Conservation (phyloP, 2,329 filamentous ascomycete genomes). For the Nannizziopsis arthrosporioides region DNA sequence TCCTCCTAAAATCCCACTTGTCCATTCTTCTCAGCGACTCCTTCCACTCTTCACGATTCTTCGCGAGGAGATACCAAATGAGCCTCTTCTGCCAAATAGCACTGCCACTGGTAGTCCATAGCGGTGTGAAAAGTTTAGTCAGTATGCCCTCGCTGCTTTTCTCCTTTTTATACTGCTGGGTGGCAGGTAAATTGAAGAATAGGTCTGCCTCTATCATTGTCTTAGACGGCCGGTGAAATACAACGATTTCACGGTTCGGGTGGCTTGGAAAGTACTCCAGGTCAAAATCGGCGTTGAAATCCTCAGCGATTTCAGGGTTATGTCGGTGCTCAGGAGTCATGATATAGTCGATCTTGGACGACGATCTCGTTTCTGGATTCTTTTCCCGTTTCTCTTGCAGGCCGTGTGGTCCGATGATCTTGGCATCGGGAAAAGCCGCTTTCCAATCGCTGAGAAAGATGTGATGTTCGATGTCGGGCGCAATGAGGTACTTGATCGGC, state of each 20-base stretch:
- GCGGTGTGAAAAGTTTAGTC: constrained; percentile 44
- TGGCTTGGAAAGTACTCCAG: constrained; percentile 73
- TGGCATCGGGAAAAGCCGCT: constrained; percentile 62
- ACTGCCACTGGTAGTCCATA: constrained; percentile 48
- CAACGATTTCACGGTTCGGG: constrained; percentile 75
- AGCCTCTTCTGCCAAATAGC: constrained; percentile 70
- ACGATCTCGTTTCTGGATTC: constrained; percentile 42
- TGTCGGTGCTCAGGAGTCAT: constrained; percentile 48
- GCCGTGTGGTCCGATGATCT: constrained; percentile 70
- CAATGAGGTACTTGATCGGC: constrained; percentile 70
- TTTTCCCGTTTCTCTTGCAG: constrained; percentile 69
- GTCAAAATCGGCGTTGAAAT: constrained; percentile 80
- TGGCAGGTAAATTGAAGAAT: constrained; percentile 79
- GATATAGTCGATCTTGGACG: constrained; percentile 53
- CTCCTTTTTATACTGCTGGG: constrained; percentile 65
- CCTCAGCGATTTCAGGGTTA: constrained; percentile 49
- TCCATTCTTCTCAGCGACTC: constrained; percentile 58
- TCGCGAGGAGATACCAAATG: constrained; percentile 62
- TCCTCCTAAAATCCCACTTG: constrained; percentile 69
- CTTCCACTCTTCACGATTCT: constrained; percentile 57
- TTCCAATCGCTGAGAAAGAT: constrained; percentile 84
- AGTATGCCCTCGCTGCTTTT: constrained; percentile 47
- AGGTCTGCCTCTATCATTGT: constrained; percentile 83
- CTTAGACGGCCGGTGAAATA: constrained; percentile 65
- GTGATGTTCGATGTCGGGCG: constrained; percentile 86